Conservation (phyloP, 768 basidiomycete genomes). For the Sporobolomyces phaffii region DNA sequence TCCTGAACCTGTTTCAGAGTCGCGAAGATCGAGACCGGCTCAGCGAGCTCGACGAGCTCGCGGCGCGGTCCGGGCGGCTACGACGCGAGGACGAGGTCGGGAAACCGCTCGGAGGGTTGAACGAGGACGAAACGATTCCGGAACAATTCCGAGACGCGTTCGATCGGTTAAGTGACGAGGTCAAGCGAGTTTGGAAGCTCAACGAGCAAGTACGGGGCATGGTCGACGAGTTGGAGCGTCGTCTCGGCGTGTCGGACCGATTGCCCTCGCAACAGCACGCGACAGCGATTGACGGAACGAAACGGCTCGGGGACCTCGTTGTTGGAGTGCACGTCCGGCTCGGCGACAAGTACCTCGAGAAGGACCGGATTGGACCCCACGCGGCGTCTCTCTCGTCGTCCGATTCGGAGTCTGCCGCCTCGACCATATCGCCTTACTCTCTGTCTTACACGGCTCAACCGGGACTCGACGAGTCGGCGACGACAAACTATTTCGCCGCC, state of each 20-base stretch:
- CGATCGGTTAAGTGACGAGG: slow-evolving; percentile 7
- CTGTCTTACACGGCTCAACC: neutral
- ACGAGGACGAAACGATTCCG: slow-evolving; percentile 24
- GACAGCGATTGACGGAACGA: neutral
- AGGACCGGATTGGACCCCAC: slow-evolving; percentile 22
- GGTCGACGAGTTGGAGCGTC: neutral
- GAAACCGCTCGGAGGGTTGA: neutral
- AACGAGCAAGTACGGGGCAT: neutral
- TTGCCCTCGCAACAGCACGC: too few species aligned
- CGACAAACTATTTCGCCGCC: slow-evolving; percentile 25
- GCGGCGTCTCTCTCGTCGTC: neutral
- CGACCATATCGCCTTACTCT: neutral
- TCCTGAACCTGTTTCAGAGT: slow-evolving; percentile 20
- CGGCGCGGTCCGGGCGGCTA: too few species aligned
- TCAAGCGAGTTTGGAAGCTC: slow-evolving; percentile 10
- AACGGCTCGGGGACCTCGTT: slow-evolving; percentile 13
- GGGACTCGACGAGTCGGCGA: slow-evolving; percentile 1
- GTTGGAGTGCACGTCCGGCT: slow-evolving; percentile 37
- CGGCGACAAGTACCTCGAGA: slow-evolving; percentile 37
- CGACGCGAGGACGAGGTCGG: neutral
- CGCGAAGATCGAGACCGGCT: too few species aligned
- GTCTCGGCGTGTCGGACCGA: too few species aligned
- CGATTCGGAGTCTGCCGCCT: neutral
- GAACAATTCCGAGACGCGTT: slow-evolving; percentile 20
- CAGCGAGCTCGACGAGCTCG: too few species aligned